Conservation (phyloP, 257 asterid genomes). For the Solanum rostratum region DNA sequence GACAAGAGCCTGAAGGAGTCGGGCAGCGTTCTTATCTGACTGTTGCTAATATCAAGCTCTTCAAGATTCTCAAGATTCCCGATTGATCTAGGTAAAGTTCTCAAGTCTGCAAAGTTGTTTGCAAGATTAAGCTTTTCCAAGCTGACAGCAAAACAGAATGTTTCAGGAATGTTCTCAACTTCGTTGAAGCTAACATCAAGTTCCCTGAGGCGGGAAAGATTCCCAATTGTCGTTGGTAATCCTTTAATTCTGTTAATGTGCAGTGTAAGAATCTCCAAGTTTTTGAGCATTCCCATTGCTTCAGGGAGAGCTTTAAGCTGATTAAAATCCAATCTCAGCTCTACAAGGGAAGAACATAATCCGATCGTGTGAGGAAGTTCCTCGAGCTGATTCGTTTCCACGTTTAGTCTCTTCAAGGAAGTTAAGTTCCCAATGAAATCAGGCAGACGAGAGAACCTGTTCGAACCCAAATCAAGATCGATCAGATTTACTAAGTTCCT, state of each 20-base stretch:
- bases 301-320: slow-evolving; percentile 70
- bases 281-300: slow-evolving; percentile 42
- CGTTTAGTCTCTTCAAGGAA: slow-evolving; percentile 44
- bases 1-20: slow-evolving; percentile 57
- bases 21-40: slow-evolving; percentile 57
- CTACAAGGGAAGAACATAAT: slow-evolving; percentile 48
- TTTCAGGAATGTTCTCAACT: slow-evolving; percentile 60
- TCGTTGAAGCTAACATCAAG: slow-evolving; percentile 81
- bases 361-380: slow-evolving; percentile 69
- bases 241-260: slow-evolving; percentile 52
- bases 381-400: slow-evolving; percentile 57
- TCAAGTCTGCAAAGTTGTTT: slow-evolving; percentile 64
- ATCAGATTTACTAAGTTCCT: slow-evolving; percentile 39
- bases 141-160: slow-evolving; percentile 31
- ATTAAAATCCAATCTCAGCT: slow-evolving; percentile 72
- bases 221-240: slow-evolving; percentile 56
- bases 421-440: slow-evolving; percentile 36
- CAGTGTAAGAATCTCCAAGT: slow-evolving; percentile 59
- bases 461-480: slow-evolving; percentile 62
- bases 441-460: slow-evolving; percentile 48
- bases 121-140: slow-evolving; percentile 52
- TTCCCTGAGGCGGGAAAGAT: slow-evolving; percentile 41
- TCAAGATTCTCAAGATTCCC: slow-evolving; percentile 69
- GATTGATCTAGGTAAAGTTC: slow-evolving; percentile 50
- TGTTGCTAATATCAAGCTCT: slow-evolving; percentile 63